Base-by-base conservation (phyloP, 192 early-diverging fungal genomes). In the Coemansia sp. region DNA sequence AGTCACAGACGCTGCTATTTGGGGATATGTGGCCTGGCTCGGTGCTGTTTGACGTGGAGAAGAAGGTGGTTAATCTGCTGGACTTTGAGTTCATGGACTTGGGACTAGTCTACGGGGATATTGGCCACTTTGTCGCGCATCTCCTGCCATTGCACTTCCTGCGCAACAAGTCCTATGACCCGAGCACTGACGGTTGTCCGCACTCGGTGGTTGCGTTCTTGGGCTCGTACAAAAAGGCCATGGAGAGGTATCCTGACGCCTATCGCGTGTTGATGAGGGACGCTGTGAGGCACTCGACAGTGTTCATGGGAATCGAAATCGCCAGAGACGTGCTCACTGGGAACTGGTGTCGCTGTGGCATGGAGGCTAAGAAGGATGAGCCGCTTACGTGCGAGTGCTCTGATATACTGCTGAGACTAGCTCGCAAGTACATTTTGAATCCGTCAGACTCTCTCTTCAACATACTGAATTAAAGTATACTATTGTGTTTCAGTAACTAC, bases 1-100 rank as follows among this genome's bases (percentile, higher is more conserved):
- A 10, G 3, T 18, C 26, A 18, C 56, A 10, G 11, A 60, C 61
- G 58, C 53, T 77, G 36, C 31, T 68, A 55, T 77, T 77, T 69
- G 75, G 75, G 34, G 69, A 77, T 21, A 59, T 77, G 25, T 77
- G 75, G 69, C 61, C 69, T 1, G 69, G 69, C 12, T 67, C 69
- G 0, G 36, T 72, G 11, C 59, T 77, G 34, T 65, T 69, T 31
- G 62, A 77, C 36, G 35, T 18, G 5, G 16, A 28, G 11, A 35
- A 35, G 26, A 41, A 34, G 9, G 18, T 48, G 9, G 50, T 77
- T 37, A 68, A 68, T n/a, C 0, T 77, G 11, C 57, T 77, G 0
- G 69, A 77, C 39, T 63, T 71, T 23, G 75, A 77, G 63, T 72
- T 72, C 66, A 26, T 62, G 3, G 69, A 77, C 18, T 53, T 61